Percentiles rank a stretch among this genome's conserved stretches.
Evolutionary conservation across 768 basidiomycete genomes (phyloP).

Genomic region (Filobasidium floriforme): DNA sequence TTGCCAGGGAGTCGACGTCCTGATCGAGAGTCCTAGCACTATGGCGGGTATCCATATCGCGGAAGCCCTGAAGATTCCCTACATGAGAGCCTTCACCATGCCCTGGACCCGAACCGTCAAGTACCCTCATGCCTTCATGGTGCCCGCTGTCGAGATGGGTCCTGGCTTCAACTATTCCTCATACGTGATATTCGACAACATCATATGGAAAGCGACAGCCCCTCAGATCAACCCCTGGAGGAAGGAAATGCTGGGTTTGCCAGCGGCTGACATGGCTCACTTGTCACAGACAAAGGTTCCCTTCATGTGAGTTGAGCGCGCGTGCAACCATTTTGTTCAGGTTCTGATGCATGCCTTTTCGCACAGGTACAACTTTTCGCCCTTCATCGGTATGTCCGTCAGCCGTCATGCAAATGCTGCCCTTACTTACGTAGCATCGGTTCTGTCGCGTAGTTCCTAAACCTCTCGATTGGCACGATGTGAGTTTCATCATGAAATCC

Average conservation of each 20-base stretch:
- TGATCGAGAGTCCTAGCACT: constrained; percentile 61
- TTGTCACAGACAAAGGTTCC: constrained; percentile 53
- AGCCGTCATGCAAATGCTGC: too few relatives aligned
- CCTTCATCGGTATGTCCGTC: constrained; percentile 46
- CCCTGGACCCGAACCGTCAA: constrained; percentile 51
- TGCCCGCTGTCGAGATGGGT: constrained; percentile 58
- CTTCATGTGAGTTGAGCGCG: constrained; percentile 9
- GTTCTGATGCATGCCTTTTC: too few relatives aligned
- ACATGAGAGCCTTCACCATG: constrained; percentile 51
- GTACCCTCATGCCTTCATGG: constrained; percentile 60
- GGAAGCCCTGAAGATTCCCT: constrained; percentile 60
- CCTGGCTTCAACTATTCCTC: constrained; percentile 52
- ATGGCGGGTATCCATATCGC: constrained; percentile 69
- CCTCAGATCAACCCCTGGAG: constrained; percentile 63
- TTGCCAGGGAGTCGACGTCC: constrained; percentile 59
- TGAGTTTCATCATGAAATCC: constrained; percentile 47
- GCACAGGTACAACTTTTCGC: constrained; percentile 57
- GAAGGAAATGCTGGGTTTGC: constrained; percentile 51
- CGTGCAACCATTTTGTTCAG: constrained; percentile 48
- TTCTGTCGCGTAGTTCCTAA: constrained; percentile 50
- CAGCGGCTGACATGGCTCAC: constrained; percentile 57
- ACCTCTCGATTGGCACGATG: constrained; percentile 63
- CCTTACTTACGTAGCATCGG: too few relatives aligned
- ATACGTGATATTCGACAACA: constrained; percentile 59
- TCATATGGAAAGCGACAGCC: constrained; percentile 62